phyloP scores from a whole-genome alignment of 768 basidiomycete species.

The Lentinula edodes region DNA sequence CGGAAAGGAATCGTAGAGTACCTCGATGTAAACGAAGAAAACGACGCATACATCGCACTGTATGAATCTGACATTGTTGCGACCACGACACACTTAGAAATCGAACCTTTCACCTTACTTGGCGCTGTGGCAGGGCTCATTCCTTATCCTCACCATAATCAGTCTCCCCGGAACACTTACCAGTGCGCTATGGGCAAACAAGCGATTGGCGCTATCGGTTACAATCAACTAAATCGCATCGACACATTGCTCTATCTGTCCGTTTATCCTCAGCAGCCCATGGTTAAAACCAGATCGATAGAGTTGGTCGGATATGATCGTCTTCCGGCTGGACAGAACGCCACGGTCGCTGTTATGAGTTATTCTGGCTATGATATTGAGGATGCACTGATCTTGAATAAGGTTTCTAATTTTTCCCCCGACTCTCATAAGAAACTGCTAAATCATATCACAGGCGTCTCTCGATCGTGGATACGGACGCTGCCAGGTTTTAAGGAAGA shows the following conservation, averaged over 20 bases:
- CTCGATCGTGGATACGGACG: slow-evolving; percentile 96
- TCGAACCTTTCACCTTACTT: slow-evolving; percentile 96
- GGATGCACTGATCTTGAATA: slow-evolving; percentile 95
- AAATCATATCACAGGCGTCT: slow-evolving; percentile 58
- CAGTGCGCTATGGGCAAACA: slow-evolving; percentile 99
- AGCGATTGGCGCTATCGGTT: slow-evolving; percentile 97
- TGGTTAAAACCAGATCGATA: slow-evolving; percentile 99
- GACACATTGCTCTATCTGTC: slow-evolving; percentile 97
- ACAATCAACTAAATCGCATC: slow-evolving; percentile 96
- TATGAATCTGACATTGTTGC: slow-evolving; percentile 84
- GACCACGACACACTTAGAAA: slow-evolving; percentile 91
- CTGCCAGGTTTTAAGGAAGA: slow-evolving; percentile 96
- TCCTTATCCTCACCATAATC: slow-evolving; percentile 99
- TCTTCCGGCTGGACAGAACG: slow-evolving; percentile 96
- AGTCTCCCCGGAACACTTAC: slow-evolving; percentile 98
- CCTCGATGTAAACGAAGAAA: slow-evolving; percentile 98
- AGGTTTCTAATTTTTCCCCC: slow-evolving; percentile 37
- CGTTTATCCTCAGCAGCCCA: slow-evolving; percentile 97
- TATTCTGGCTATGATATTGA: slow-evolving; percentile 99
- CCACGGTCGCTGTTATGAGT: slow-evolving; percentile 98
- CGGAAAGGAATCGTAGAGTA: slow-evolving; percentile 92
- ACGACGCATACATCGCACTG: slow-evolving; percentile 92
- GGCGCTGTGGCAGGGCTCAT: slow-evolving; percentile 98
- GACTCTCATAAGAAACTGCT: background rate
- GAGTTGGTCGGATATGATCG: slow-evolving; percentile 95